phyloP scores from a whole-genome alignment of 805 yeast species.

The Kuraishia ogatae region DNA sequence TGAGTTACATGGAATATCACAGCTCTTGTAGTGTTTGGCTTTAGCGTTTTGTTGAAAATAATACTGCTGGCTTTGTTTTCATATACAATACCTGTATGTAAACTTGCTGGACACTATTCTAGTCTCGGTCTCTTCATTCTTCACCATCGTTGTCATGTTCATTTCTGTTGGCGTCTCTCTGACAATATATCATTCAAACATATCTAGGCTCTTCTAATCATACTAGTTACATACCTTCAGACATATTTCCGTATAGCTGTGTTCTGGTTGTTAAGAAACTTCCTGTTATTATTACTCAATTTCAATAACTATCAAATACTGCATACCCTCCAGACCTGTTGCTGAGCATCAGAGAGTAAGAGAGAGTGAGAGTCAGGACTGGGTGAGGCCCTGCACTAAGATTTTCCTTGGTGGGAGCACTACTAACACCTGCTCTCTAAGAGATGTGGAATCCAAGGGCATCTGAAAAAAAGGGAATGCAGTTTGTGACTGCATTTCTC shows the following conservation, averaged over 20 bases:
- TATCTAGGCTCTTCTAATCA: neutral
- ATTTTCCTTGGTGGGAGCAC: neutral
- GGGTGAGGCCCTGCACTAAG: neutral
- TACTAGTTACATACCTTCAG: slow-evolving; percentile 15
- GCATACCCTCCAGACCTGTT: neutral
- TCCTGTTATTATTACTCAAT: neutral
- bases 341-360: neutral
- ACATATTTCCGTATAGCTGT: slow-evolving; percentile 7
- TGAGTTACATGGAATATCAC: no score
- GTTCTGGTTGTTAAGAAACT: neutral
- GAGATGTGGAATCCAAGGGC: neutral
- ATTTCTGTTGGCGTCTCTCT: neutral
- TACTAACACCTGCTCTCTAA: neutral
- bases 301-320: neutral
- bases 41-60: neutral
- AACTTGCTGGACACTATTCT: neutral
- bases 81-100: neutral
- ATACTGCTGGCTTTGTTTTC: neutral
- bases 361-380: neutral
- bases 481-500: neutral
- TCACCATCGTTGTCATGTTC: neutral
- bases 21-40: no score
- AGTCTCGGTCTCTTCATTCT: neutral
- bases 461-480: neutral
- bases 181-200: neutral